These are phyloP conservation scores for Prunus kanzakura DNA, from an alignment of 306 rosid genomes.

Conservation along the genomic window DNA sequence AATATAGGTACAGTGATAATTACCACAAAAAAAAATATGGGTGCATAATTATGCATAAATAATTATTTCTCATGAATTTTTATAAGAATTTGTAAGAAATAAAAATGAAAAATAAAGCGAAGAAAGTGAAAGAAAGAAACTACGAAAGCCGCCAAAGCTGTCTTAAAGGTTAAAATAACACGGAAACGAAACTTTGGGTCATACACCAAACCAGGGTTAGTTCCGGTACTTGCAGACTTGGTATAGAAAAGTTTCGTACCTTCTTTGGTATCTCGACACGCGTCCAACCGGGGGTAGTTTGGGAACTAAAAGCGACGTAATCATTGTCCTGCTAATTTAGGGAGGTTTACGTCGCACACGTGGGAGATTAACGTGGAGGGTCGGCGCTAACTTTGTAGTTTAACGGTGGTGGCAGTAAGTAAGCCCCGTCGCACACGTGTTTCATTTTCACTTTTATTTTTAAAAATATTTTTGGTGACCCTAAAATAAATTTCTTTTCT, in stretches of 20 bases:
- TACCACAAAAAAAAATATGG: too few relatives aligned
- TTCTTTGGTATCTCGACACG: neutral
- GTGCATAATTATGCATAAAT: slow-evolving; percentile 31
- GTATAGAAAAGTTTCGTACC: neutral
- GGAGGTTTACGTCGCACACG: neutral
- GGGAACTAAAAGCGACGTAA: slow-evolving; percentile 18
- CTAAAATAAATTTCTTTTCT: too few relatives aligned
- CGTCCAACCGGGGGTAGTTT: slow-evolving; percentile 3
- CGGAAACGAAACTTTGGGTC: neutral
- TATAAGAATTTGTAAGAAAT: neutral
- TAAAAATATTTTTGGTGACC: neutral
- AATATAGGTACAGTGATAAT: neutral
- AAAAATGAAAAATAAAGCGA: neutral
- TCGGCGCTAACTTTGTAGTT: slow-evolving; percentile 4
- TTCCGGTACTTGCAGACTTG: slow-evolving; percentile 12
- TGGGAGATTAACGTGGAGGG: slow-evolving; percentile 9
- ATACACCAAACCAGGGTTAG: neutral
- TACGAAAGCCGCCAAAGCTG: slow-evolving; percentile 45
- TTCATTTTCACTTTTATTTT: neutral
- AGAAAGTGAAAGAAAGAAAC: neutral
- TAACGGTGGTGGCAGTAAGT: neutral
- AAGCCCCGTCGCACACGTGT: slow-evolving; percentile 4
- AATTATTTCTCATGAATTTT: slow-evolving; percentile 9
- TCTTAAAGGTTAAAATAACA: slow-evolving; percentile 3
- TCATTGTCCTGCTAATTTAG: slow-evolving; percentile 27